Base-by-base conservation (phyloP, 495 filamentous ascomycete species). In the Neurospora sp. region DNA sequence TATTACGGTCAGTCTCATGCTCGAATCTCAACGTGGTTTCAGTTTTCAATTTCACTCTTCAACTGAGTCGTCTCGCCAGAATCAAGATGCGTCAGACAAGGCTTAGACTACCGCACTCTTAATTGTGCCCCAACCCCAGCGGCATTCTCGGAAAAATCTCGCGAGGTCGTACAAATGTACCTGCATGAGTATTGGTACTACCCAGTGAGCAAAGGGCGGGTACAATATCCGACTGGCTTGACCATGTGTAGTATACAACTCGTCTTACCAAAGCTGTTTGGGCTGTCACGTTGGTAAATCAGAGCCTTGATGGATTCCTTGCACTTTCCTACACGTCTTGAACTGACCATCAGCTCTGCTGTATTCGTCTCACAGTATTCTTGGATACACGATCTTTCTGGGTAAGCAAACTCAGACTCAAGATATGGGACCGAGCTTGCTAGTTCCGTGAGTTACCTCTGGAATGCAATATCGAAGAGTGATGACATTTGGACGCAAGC, bases 141-240 rank as follows among this genome's bases (percentile, higher is more conserved):
- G 5, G 14, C 12, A 31, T 35, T 18, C 0, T 0, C 0, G 54
- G 0, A 16, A 16, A 0, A 4, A 0, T 35, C 4, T 35, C 11
- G 54, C 54, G 4, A 18, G 12, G 27, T 35, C 54, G 14, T 62
- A 62, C 6, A 62, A 1, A 62, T 62, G 14, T 18, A 35, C 27
- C 23, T 62, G 54, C 27, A 35, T 31, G 54, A 18, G 4, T 35
- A 1, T 62, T 35, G 12, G 54, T 35, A 4, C 6, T 35, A 16
- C 12, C 27, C 4, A 23, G 23, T 31, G 23, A 62, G 9, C 11
- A 62, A 27, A 31, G 12, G 5, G 2, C 27, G 23, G 48, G 48
- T 59, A 59, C 48, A 7, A 62, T 8, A 31, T 62, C 54, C 27
- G 27, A 62, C 23, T 31, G 12, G 2, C 6, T 3, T 62, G 23